Evolutionary conservation across 2,329 filamentous ascomycete genomes (phyloP), one percentile per base, ranked within the genome.

Genomic region (Neofusicoccum laricinum): DNA sequence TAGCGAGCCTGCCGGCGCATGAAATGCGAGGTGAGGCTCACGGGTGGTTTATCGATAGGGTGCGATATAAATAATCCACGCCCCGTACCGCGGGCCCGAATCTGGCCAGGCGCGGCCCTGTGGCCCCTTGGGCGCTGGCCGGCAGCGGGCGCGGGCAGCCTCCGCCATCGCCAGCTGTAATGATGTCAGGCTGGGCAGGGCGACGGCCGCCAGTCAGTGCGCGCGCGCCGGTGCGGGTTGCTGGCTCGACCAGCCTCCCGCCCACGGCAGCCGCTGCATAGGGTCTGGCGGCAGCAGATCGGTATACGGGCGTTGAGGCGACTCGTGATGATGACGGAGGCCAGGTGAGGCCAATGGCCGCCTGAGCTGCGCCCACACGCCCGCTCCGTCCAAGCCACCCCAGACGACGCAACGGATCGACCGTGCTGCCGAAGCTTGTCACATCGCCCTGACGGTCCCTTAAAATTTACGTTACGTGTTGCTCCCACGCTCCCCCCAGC

Each of bases 401-500:
- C 59, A 62, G 61, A 55, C 61, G 61, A 34, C 61, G 46, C 46
- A 63, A 53, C 46, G 21, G 61, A 63, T 43, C 36, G 36, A 41
- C 61, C 46, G 61, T 50, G 38, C 61, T 51, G 49, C 49, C 25
- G 50, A 30, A 63, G 53, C 53, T 58, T 58, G 53, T 58, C 53
- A 45, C 53, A 45, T 58, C 38, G 61, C 61, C 50, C 61, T 63
- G 61, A 46, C 49, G 48, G 61, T 63, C 61, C 61, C 62, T 59
- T 49, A 46, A 64, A 64, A 58, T 64, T 64, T 64, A 64, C 36
- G 45, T 53, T 51, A 50, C 45, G 46, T 63, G 36, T 63, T 51
- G 15, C 48, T 11, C 38, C 14, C 53, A 30, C 25, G 25, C 25
- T 30, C 11, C 36, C 25, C 50, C 40, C 14, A 30, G 7, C 53